phyloP scores from a whole-genome alignment of 225 moss, liverwort and hornwort species.

The Lunularia cruciata region DNA sequence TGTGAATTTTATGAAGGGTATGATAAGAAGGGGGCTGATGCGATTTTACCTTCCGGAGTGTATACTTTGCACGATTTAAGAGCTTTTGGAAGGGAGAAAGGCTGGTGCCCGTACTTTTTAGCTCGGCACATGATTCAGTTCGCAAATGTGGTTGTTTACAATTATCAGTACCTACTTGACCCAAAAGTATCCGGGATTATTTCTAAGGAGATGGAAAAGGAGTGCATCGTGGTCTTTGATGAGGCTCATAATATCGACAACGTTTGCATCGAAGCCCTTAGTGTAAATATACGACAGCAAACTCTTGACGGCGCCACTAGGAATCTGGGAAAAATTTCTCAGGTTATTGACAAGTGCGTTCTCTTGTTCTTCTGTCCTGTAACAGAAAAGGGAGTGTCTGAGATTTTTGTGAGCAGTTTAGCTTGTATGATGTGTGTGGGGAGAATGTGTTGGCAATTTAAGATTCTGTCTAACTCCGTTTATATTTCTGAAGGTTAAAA shows the following conservation, averaged over 20 bases:
- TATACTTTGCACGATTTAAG: slow-evolving; percentile 91
- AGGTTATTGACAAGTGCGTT: slow-evolving; percentile 93
- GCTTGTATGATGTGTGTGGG: too few species aligned
- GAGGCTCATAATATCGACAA: slow-evolving; percentile 99
- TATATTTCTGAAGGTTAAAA: slow-evolving; percentile 67
- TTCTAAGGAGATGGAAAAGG: slow-evolving; percentile 95
- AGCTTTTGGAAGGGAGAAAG: slow-evolving; percentile 74
- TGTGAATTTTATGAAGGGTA: slow-evolving; percentile 84
- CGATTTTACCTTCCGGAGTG: slow-evolving; percentile 84
- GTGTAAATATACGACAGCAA: slow-evolving; percentile 97
- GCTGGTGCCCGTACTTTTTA: slow-evolving; percentile 97
- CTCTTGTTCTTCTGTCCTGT: not conserved
- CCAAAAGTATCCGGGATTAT: slow-evolving; percentile 98
- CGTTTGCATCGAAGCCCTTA: slow-evolving; percentile 96
- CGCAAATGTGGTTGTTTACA: slow-evolving; percentile 95
- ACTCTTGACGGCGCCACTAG: slow-evolving; percentile 92
- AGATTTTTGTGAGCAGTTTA: not conserved
- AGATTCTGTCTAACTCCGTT: not conserved
- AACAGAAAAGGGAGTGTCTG: not conserved
- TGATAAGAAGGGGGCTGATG: slow-evolving; percentile 70
- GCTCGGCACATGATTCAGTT: slow-evolving; percentile 99
- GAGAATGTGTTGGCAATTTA: not conserved
- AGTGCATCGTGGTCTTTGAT: slow-evolving; percentile 96
- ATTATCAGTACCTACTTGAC: slow-evolving; percentile 96
- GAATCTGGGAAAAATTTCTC: slow-evolving; percentile 81